These are phyloP conservation scores for Suhomyces sp. DNA, from an alignment of 805 yeast genomes.

Conservation along the genomic window DNA sequence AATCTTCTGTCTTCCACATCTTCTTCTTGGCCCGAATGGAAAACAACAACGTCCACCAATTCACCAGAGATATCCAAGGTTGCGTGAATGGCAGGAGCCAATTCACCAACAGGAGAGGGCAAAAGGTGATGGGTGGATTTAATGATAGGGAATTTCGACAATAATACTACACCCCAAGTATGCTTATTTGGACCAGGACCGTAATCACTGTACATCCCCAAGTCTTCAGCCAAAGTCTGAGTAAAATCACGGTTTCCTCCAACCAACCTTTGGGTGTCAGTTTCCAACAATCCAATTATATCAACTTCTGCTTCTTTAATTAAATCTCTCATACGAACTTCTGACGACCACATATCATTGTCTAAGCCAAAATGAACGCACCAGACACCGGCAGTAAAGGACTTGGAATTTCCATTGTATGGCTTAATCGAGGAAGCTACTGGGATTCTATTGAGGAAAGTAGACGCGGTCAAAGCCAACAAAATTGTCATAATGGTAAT, in stretches of 20 bases:
- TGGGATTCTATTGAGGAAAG: slow-evolving; percentile 55
- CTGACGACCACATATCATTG: slow-evolving; percentile 97
- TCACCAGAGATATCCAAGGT: slow-evolving; percentile 89
- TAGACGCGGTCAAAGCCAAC: slow-evolving; percentile 51
- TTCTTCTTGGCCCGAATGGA: slow-evolving; percentile 98
- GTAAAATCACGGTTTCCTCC: slow-evolving; percentile 96
- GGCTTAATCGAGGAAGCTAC: slow-evolving; percentile 61
- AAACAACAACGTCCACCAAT: slow-evolving; percentile 86
- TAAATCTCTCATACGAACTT: slow-evolving; percentile 81
- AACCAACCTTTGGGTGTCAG: slow-evolving; percentile 89
- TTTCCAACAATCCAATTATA: slow-evolving; percentile 84
- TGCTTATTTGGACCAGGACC: slow-evolving; percentile 98
- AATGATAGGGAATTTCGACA: slow-evolving; percentile 91
- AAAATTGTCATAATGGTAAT: slow-evolving; percentile 40
- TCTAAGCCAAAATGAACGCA: slow-evolving; percentile 96
- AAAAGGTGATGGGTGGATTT: slow-evolving; percentile 86
- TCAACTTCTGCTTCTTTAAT: slow-evolving; percentile 86
- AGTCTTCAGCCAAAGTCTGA: slow-evolving; percentile 84
- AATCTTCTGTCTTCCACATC: slow-evolving; percentile 89
- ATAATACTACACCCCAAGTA: slow-evolving; percentile 94
- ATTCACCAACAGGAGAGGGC: slow-evolving; percentile 96
- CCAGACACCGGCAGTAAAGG: slow-evolving; percentile 96
- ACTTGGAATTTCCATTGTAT: slow-evolving; percentile 47
- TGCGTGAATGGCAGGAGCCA: slow-evolving; percentile 98
- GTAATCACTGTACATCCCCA: slow-evolving; percentile 91